Evolutionary conservation across 495 filamentous ascomycete species (phyloP).

Genomic region (Acidomyces sp.): DNA sequence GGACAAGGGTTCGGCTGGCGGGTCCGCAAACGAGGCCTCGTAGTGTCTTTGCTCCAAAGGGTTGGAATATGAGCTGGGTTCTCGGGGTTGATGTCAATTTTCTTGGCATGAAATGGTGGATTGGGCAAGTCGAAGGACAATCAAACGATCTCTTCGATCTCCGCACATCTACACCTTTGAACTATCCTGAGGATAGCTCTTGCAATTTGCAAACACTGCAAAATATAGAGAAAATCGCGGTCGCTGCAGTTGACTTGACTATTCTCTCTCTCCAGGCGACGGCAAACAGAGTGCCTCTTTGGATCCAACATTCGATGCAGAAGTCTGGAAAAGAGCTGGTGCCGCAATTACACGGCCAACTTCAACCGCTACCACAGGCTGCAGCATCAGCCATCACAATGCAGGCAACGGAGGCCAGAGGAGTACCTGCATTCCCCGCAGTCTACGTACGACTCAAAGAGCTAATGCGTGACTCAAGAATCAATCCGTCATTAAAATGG

Average conservation of each 20-base stretch:
- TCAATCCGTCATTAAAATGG: constrained; percentile 9
- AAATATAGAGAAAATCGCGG: no score
- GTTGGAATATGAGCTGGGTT: constrained; percentile 26
- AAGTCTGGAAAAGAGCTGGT: no score
- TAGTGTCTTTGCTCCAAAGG: constrained; percentile 19
- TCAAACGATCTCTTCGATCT: no score
- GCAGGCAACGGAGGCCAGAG: neutral
- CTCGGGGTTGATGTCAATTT: constrained; percentile 23
- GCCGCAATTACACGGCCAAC: no score
- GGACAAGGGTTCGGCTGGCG: constrained; percentile 16
- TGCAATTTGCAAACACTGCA: no score
- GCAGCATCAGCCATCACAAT: no score
- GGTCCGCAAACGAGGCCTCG: constrained; percentile 21
- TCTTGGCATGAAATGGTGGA: constrained; percentile 28
- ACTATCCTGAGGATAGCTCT: no score
- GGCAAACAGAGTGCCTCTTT: neutral
- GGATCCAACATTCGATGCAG: no score
- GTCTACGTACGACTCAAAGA: constrained; percentile 8
- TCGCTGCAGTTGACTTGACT: no score
- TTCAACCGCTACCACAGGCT: no score
- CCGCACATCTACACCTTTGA: no score
- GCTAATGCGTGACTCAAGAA: constrained; percentile 7
- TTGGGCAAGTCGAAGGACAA: constrained; percentile 18
- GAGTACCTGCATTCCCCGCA: neutral
- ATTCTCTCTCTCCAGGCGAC: constrained; percentile 3